A percentile compares a stretch with the other conserved stretches of the same genome.
phyloP scores from a whole-genome alignment of 108 stramenopile genomes.

The Mediolabrus comicus region DNA sequence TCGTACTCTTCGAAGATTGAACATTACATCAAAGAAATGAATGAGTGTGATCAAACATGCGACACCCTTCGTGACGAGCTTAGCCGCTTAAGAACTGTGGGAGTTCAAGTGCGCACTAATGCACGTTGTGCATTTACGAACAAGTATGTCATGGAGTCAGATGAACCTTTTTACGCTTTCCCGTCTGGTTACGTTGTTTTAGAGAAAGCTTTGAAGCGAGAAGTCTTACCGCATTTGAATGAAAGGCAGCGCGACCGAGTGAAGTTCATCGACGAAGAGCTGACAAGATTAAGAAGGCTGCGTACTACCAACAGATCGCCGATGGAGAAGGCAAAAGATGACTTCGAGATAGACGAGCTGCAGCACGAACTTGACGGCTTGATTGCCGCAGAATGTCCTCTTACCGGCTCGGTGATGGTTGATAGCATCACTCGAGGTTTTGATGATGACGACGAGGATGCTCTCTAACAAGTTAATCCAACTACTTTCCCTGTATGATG shows the following conservation, averaged over 20 bases:
- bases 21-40: slow-evolving; percentile 82
- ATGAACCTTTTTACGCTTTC: slow-evolving; percentile 84
- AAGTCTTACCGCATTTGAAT: slow-evolving; percentile 71
- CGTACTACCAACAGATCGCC: slow-evolving; percentile 2
- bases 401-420: slow-evolving; percentile 80
- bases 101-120: slow-evolving; percentile 64
- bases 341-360: slow-evolving; percentile 46
- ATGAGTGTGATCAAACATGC: slow-evolving; percentile 81
- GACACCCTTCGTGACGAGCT: slow-evolving; percentile 74
- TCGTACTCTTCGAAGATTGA: slow-evolving; percentile 87
- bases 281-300: slow-evolving; percentile 39
- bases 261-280: slow-evolving; percentile 54
- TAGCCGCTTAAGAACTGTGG: slow-evolving; percentile 50
- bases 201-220: slow-evolving; percentile 66
- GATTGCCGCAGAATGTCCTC: slow-evolving; percentile 87
- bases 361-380: slow-evolving; percentile 80
- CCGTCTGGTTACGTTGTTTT: slow-evolving; percentile 84
- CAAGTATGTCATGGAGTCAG: slow-evolving; percentile 59
- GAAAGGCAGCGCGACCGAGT: slow-evolving; percentile 63
- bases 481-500: no score
- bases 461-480: no score
- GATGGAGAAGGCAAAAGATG: slow-evolving; percentile 14
- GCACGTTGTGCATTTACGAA: slow-evolving; percentile 82
- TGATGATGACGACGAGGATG: slow-evolving; percentile 35
- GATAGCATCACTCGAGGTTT: slow-evolving; percentile 74